Conservation (phyloP, 176 grass and related monocot species). For the Elaeis guineensis region DNA sequence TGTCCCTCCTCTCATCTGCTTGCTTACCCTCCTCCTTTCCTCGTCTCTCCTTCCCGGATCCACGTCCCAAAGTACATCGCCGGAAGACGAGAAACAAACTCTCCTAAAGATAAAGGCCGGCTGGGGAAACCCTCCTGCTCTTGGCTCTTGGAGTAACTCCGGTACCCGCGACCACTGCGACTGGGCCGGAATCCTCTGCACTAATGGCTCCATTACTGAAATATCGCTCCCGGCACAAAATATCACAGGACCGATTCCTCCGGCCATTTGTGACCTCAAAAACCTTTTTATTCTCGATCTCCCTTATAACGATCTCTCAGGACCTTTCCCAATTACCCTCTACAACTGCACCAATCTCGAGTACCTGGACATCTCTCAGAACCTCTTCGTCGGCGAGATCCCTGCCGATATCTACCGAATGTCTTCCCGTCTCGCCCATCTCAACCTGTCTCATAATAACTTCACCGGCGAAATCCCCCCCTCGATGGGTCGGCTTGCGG, state of each 20-base stretch:
- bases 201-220: neutral
- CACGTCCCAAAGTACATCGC: neutral
- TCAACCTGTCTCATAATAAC: constrained; percentile 29
- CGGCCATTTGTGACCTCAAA: constrained; percentile 34
- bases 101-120: neutral
- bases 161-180: neutral
- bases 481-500: constrained; percentile 3
- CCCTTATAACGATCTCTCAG: constrained; percentile 28
- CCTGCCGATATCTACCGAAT: constrained; percentile 20
- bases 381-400: constrained; percentile 24
- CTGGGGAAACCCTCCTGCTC: neutral
- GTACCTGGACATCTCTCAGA: constrained; percentile 39
- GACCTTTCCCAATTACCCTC: constrained; percentile 23
- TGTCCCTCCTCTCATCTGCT: neutral
- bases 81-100: neutral
- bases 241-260: constrained; percentile 6
- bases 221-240: neutral
- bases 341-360: constrained; percentile 31
- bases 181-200: constrained; percentile 3
- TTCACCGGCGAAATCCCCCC: constrained; percentile 34
- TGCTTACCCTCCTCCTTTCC: neutral
- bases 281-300: constrained; percentile 25
- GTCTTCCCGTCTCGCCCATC: constrained; percentile 24
- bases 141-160: neutral
- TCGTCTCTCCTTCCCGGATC: neutral